Conservation (phyloP, 768 basidiomycete species). For the Cystofilobasidium ferigula region DNA sequence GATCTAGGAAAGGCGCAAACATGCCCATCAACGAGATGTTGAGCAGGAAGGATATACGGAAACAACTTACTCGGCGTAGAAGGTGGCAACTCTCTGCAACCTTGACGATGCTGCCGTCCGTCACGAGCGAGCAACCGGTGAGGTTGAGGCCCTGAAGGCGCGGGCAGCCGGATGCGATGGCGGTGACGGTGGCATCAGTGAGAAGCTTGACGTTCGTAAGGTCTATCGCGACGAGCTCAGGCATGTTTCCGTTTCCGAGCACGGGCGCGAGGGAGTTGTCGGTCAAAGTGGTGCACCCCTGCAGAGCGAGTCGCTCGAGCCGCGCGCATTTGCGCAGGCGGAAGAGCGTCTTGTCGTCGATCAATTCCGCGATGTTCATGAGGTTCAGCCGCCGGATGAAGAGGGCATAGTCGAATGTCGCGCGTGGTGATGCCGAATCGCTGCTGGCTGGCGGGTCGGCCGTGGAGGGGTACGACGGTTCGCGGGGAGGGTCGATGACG, state of each 20-base stretch:
- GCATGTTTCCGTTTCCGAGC: constrained; percentile 49
- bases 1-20: constrained; percentile 43
- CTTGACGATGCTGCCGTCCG: constrained; percentile 63
- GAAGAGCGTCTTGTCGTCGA: constrained; percentile 63
- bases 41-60: background rate
- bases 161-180: constrained; percentile 57
- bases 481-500: constrained; percentile 43
- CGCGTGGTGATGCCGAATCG: background rate
- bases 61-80: constrained; percentile 51
- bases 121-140: constrained; percentile 65
- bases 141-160: constrained; percentile 87
- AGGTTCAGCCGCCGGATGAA: constrained; percentile 91
- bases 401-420: constrained; percentile 70
- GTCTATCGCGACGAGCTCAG: constrained; percentile 76
- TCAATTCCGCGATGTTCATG: constrained; percentile 53
- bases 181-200: constrained; percentile 59
- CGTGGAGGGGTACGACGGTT: background rate
- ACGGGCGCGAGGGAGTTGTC: constrained; percentile 54
- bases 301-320: constrained; percentile 78
- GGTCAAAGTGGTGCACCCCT: constrained; percentile 60
- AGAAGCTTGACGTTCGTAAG: constrained; percentile 60
- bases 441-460: background rate
- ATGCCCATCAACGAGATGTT: no score
- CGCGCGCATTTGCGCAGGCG: constrained; percentile 63
- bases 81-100: constrained; percentile 63